Conservation (phyloP, 2,329 filamentous ascomycete genomes). For the Botrytis medusae region DNA sequence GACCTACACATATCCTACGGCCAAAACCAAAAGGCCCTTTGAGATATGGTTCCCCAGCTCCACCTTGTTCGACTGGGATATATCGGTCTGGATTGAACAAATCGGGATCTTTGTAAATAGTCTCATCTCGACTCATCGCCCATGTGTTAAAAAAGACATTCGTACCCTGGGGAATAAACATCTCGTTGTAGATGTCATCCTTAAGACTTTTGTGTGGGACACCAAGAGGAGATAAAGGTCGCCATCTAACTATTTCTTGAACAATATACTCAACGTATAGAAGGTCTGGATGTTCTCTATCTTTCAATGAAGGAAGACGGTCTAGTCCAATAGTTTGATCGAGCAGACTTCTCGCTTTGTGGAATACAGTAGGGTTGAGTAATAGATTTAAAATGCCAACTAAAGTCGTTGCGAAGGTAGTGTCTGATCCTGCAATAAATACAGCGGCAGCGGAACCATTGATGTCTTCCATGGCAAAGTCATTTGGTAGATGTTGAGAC, state of each 20-base stretch:
- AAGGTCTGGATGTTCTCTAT: slow-evolving; percentile 43
- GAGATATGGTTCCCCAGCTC: slow-evolving; percentile 47
- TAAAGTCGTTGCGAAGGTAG: slow-evolving; percentile 45
- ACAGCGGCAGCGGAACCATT: slow-evolving; percentile 51
- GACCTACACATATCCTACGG: slow-evolving; percentile 49
- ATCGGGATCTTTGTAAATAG: slow-evolving; percentile 45
- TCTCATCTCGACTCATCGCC: slow-evolving; percentile 54
- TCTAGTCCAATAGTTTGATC: slow-evolving; percentile 46
- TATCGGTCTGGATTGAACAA: slow-evolving; percentile 50
- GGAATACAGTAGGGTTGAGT: slow-evolving; percentile 45
- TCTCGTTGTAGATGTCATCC: slow-evolving; percentile 57
- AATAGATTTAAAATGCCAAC: slow-evolving; percentile 44
- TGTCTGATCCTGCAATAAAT: slow-evolving; percentile 44
- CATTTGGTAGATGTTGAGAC: slow-evolving; percentile 15
- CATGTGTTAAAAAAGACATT: slow-evolving; percentile 52
- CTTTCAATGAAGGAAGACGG: slow-evolving; percentile 30
- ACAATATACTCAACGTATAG: slow-evolving; percentile 49
- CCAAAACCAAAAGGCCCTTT: slow-evolving; percentile 54
- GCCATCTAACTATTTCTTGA: slow-evolving; percentile 48
- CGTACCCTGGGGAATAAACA: slow-evolving; percentile 58
- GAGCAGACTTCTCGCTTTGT: slow-evolving; percentile 48
- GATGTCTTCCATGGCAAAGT: slow-evolving; percentile 38
- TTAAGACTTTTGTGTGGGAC: slow-evolving; percentile 55
- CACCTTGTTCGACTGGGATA: slow-evolving; percentile 43
- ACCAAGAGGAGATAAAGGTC: slow-evolving; percentile 49